Evolutionary conservation across 164 flowering plant genomes (phyloP).

Genomic region (Berberis thunbergii): DNA sequence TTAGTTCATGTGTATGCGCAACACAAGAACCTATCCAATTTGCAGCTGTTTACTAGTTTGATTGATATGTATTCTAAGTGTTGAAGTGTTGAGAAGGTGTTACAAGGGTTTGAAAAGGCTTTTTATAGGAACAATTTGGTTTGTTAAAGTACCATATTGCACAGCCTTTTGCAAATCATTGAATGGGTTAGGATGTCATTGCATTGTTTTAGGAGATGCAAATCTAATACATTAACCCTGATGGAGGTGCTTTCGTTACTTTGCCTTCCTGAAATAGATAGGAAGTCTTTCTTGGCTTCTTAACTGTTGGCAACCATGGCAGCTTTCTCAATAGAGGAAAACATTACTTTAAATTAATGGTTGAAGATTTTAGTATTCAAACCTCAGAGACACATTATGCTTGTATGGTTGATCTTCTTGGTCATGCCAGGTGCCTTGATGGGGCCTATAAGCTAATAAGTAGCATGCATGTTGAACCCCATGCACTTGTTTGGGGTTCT

Average conservation of each 20-base stretch:
- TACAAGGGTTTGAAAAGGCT: conserved; percentile 29
- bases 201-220: conserved; percentile 39
- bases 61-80: conserved; percentile 72
- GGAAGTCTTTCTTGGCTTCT: conserved; percentile 28
- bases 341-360: too few relatives aligned
- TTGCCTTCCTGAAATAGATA: too few relatives aligned
- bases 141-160: conserved; percentile 56
- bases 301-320: conserved; percentile 57
- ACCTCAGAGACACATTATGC: too few relatives aligned
- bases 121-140: conserved; percentile 36
- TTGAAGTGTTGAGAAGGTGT: conserved; percentile 38
- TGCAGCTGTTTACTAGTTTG: too few relatives aligned
- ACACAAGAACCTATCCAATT: too few relatives aligned
- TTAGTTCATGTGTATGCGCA: too few relatives aligned
- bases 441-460: too few relatives aligned
- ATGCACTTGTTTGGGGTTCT: conserved; percentile 55
- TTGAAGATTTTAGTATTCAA: too few relatives aligned
- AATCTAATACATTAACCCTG: conserved; percentile 38
- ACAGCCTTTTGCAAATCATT: conserved; percentile 68
- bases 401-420: too few relatives aligned
- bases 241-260: conserved; percentile 36
- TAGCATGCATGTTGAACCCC: conserved; percentile 37
- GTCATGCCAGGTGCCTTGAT: too few relatives aligned
- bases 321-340: conserved; percentile 30
- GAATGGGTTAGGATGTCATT: conserved; percentile 56